Percentiles rank a stretch among this genome's conserved stretches.
These are phyloP conservation scores for Cynara cardunculus DNA, from an alignment of 129 eudicot species.

Conservation along the genomic window DNA sequence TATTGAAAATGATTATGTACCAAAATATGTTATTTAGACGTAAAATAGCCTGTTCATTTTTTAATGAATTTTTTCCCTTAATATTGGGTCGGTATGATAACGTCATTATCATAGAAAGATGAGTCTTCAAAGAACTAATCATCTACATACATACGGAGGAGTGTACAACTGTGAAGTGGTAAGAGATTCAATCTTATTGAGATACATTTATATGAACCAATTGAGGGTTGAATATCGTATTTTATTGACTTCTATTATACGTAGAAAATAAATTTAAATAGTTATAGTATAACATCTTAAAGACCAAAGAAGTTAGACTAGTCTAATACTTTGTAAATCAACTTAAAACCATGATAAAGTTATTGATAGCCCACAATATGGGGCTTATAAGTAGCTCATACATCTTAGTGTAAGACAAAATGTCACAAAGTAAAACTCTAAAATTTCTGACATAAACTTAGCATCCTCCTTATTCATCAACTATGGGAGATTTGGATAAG, in stretches of 20 bases:
- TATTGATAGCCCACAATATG: neutral
- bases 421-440: neutral
- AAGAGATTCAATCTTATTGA: neutral
- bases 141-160: neutral
- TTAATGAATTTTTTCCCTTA: neutral
- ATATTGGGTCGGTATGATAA: neutral
- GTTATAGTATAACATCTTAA: neutral
- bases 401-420: neutral
- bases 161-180: neutral
- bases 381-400: neutral
- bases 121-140: neutral
- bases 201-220: neutral
- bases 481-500: neutral
- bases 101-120: neutral
- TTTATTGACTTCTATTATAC: neutral
- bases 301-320: neutral
- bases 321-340: neutral
- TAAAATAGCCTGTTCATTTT: neutral
- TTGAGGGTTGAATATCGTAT: neutral
- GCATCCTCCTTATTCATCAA: neutral
- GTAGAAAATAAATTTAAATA: neutral
- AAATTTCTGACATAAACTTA: neutral
- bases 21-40: neutral
- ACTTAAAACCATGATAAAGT: neutral
- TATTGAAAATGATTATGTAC: neutral